Base-by-base conservation (phyloP, 371 early-diverging fungal genomes). In the Rhizopus arrhizus region DNA sequence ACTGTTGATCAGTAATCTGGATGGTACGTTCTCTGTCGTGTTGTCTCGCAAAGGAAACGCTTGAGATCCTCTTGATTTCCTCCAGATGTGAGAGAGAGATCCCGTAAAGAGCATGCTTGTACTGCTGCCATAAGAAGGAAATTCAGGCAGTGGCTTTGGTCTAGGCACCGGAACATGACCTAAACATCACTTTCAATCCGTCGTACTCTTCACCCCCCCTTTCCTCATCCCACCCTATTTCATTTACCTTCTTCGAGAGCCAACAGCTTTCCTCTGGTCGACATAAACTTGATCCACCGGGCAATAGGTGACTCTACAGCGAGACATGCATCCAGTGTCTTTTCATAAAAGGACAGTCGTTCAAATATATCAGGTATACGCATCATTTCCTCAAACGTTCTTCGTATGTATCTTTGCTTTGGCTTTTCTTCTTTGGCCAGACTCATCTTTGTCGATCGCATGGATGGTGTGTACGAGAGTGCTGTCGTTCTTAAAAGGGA, bases 321-420 rank as follows among this genome's bases (percentile, higher is more conserved):
- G 4, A 70, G 35, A 55, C 72, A 77, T 3, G 61, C 41, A 40
- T 70, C 55, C 13, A 64, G 47, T 7, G 74, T 72, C 32, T 69
- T 68, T 45, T 77, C 70, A 50, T 74, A 74, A 48, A 74, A 74
- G 13, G 59, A 52, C 8, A 74, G 15, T 46, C 77, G 53, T 53
- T 77, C 71, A 9, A 62, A 47, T 3, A 69, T 54, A 46, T 69
- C 69, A 10, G 77, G 66, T 42, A 77, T 71, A 15, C 72, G 62
- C 72, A 77, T 75, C 62, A 75, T 72, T 29, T 75, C 75, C 29
- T 70, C 66, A 47, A 68, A 70, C 6, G 73, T 64, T 10, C 73
- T 43, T 38, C 64, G 59, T 9, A 68, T 58, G 36, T 75, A 75
- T 43, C 64, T 68, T 50, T 66, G 62, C 0, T 58, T 55, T 13